Evolutionary conservation across 2,329 filamentous ascomycete genomes (phyloP), one percentile per base, ranked within the genome.

Genomic region (Ophiostoma piceae): DNA sequence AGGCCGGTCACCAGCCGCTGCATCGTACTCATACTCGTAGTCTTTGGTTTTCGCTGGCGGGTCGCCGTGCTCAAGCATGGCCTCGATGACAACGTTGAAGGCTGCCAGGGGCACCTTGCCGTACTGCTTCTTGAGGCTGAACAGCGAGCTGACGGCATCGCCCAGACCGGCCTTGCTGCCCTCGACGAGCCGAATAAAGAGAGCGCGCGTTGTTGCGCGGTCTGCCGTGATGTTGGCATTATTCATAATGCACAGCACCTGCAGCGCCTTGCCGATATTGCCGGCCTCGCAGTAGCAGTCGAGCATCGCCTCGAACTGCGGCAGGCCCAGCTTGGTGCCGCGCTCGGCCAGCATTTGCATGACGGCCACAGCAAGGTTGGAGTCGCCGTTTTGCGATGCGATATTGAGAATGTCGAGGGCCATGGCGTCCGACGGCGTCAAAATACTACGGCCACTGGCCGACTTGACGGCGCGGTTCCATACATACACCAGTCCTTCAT

Each of bases 281-380:
- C 83, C 82, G 3, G 77, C 75, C 3, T 81, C 80, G 12, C 87
- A 82, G 76, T 96, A 92, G 3, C 90, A 85, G 70, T 92, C 88
- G 7, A 94, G 81, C 37, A 97, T 83, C 37, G 90, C 84, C 77
- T 96, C 92, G 78, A 95, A 96, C 76, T 97, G 92, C 72, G 90
- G 84, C 6, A 84, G 79, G 9, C 84, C 81, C 51, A 93, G 82
- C 57, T 84, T 82, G 1, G 85, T 84, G 16, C 83, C 83, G 32
- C 87, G 84, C 9, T 84, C 81, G 4, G 84, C 83, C 22, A 94
- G 83, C 68, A 88, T 79, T 32, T 88, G 84, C 72, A 96, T 87
- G 39, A 91, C 90, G 39, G 90, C 86, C 6, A 88, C 88, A 1
- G 90, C 91, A 11, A 97, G 82, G 0, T 82, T 78, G 1, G 87